A percentile compares a stretch with the other conserved stretches of the same genome.
phyloP scores from a whole-genome alignment of 176 grass and related monocot genomes.

The Rhipidocladum racemiflorum region DNA sequence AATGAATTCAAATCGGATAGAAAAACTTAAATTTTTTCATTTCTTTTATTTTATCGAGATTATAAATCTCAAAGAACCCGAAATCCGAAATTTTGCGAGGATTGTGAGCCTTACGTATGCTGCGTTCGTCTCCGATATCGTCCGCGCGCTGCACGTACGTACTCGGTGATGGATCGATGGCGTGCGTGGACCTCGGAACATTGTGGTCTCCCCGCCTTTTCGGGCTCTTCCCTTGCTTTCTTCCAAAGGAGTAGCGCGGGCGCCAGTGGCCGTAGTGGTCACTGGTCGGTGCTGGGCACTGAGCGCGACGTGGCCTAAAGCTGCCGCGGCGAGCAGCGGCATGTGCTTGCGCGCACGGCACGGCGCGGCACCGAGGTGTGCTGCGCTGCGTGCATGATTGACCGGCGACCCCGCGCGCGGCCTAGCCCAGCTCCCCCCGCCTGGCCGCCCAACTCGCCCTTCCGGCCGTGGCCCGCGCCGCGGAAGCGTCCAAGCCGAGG shows the following conservation, averaged over 20 bases:
- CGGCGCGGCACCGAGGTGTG: not conserved
- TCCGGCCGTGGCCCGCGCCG: not conserved
- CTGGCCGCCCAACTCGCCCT: not conserved
- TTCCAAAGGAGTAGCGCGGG: conserved; percentile 21
- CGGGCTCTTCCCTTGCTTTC: not conserved
- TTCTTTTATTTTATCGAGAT: too few species aligned
- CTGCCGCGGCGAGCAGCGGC: conserved; percentile 19
- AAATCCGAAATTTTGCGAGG: too few species aligned
- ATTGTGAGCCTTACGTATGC: too few species aligned
- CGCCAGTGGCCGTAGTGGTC: conserved; percentile 30
- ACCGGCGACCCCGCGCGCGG: not conserved
- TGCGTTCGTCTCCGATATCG: not conserved
- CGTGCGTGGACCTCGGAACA: conserved; percentile 42
- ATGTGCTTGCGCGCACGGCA: not conserved
- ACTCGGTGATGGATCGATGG: not conserved
- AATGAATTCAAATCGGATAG: too few species aligned
- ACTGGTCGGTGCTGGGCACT: conserved; percentile 45
- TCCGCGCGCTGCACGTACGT: not conserved
- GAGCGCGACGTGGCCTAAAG: conserved; percentile 32
- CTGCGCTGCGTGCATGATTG: conserved; percentile 14
- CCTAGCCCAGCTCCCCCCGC: not conserved
- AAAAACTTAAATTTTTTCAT: too few species aligned
- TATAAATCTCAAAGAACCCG: too few species aligned
- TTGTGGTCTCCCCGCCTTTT: conserved; percentile 10
- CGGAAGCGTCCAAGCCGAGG: not conserved